Evolutionary conservation across 2,329 filamentous ascomycete genomes (phyloP).

Genomic region (Beauveria australis): DNA sequence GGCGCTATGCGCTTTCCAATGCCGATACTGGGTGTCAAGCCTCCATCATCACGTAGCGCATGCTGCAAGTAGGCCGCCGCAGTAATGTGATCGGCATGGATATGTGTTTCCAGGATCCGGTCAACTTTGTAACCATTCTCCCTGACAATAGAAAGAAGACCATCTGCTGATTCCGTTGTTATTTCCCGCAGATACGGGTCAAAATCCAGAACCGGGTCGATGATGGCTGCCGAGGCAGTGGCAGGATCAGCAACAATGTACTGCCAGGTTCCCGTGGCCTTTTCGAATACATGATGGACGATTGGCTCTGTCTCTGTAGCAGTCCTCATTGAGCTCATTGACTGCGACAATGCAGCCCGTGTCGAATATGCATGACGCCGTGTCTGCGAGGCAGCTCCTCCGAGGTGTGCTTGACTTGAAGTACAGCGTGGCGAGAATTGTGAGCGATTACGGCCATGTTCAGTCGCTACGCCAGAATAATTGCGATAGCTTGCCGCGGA

Average conservation of each 20-base stretch:
- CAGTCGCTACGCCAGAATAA: no score
- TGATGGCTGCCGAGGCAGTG: constrained; percentile 43
- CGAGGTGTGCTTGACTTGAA: neutral
- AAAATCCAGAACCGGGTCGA: constrained; percentile 55
- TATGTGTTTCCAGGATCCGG: constrained; percentile 54
- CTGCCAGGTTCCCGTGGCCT: constrained; percentile 46
- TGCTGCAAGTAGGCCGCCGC: constrained; percentile 49
- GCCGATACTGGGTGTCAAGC: constrained; percentile 34
- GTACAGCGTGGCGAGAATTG: neutral
- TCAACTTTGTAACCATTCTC: constrained; percentile 39
- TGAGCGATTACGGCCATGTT: neutral
- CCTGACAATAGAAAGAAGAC: constrained; percentile 35
- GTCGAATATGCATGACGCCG: neutral
- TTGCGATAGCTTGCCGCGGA: neutral
- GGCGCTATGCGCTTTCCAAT: constrained; percentile 46
- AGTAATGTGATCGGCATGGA: constrained; percentile 53
- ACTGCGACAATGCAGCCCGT: neutral
- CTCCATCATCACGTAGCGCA: constrained; percentile 28
- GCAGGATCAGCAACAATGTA: constrained; percentile 49
- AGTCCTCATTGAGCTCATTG: neutral
- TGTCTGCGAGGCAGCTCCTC: neutral
- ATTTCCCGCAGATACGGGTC: constrained; percentile 28
- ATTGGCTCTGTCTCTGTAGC: neutral
- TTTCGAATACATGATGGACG: constrained; percentile 31
- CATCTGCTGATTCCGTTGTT: constrained; percentile 43